Evolutionary conservation across 352 stramenopile genomes (phyloP), one percentile per base, ranked within the genome.

Genomic region (Globisporangium spiculum): DNA sequence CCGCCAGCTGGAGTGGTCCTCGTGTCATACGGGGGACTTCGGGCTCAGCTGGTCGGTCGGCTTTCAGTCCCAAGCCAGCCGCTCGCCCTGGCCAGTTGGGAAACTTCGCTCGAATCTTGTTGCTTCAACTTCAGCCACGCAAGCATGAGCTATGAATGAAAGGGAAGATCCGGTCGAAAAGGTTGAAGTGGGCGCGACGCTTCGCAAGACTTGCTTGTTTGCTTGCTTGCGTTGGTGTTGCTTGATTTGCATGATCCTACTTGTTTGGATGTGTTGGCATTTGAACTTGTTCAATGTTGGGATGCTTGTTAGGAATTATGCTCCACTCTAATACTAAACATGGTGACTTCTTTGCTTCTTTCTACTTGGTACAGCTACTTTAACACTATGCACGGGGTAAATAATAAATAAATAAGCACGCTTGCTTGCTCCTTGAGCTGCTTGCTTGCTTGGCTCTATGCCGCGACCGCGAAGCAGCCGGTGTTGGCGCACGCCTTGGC

Each of bases 361-460:
- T 27, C 56, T 62, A 62, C 56, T 62, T 62, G 56, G n/a, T 62
- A 62, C 56, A 62, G 32, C 20, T 62, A 62, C n/a, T 62, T 61
- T 62, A 36, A 62, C 56, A 62, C 56, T 62, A 48, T 62, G 44
- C 10, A 66, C 59, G 32, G 12, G 32, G 24, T 65, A 56, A 54
- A 44, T 65, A 55, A 55, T 65, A 59, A 48, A 66, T 66, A 66
- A 66, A 58, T 66, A 66, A 26, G 46, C 60, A 32, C 41, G 18
- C 26, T 61, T 61, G 24, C 32, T 58, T 46, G 44, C 27, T 60
- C 24, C 27, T 3, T 22, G 7, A 14, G 27, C 6, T 65, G 41
- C 1, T 41, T 27, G 50, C 22, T 66, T 30, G 59, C 0, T 32
- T 60, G 50, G 14, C 18, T 50, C 34, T 30, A 68, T 20, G 64